phyloP scores from a whole-genome alignment of 352 stramenopile genomes.

The Globisporangium radiosum region DNA sequence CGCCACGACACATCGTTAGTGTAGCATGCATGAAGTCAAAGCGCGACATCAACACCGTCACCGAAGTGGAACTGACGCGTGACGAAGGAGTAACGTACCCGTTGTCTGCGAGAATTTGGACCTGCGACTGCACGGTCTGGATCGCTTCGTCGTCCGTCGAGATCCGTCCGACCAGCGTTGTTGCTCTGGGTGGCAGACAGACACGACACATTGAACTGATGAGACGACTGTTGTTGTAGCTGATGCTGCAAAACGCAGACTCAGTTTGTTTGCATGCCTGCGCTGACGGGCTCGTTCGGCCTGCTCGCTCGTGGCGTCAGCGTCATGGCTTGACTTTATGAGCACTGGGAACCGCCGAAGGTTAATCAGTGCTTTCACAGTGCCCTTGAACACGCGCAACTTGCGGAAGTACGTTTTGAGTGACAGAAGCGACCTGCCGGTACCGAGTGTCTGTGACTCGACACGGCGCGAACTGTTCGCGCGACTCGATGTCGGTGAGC shows the following conservation, averaged over 20 bases:
- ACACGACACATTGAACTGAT: not conserved
- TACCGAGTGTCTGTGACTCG: conserved; percentile 9
- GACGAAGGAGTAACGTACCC: conserved; percentile 19
- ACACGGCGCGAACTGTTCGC: not conserved
- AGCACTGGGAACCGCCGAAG: conserved; percentile 23
- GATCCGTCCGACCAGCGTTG: conserved; percentile 30
- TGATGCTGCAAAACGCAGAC: too few relatives aligned
- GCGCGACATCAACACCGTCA: too few relatives aligned
- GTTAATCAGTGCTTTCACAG: conserved; percentile 57
- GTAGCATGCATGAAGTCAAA: too few relatives aligned
- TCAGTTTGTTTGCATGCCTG: not conserved
- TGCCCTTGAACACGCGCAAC: conserved; percentile 61
- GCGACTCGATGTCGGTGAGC: not conserved
- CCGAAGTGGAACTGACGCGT: too few relatives aligned
- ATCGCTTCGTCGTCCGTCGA: conserved; percentile 29
- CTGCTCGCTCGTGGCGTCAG: not conserved
- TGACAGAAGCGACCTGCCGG: conserved; percentile 42
- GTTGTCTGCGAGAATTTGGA: conserved; percentile 54
- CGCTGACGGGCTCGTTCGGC: not conserved
- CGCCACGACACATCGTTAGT: too few relatives aligned
- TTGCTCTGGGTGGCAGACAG: conserved; percentile 6
- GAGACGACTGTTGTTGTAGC: not conserved
- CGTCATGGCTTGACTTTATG: not conserved
- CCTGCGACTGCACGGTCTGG: conserved; percentile 36
- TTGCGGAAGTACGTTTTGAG: conserved; percentile 67